Evolutionary conservation across 2,329 filamentous ascomycete genomes (phyloP), one percentile per base, ranked within the genome.

Genomic region (Claviceps lovelessii): DNA sequence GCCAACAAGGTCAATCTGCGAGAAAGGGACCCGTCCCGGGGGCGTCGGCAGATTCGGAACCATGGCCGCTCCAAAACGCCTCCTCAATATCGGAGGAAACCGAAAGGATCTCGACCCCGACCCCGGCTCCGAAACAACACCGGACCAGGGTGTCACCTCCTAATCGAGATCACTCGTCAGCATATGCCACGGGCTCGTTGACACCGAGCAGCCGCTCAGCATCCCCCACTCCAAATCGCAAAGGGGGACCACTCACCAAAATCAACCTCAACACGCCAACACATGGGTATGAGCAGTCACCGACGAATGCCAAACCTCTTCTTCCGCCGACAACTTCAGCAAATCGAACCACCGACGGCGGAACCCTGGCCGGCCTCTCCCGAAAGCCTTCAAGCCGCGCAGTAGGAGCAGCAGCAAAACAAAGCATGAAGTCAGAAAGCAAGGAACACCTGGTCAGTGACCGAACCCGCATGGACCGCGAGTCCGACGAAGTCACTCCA

Each of bases 401-500:
- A 23, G 23, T 23, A 23, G 23, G 23, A 23, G 23, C 60, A 4
- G 61, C 60, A 4, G 61, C 19, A 37, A 61, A 64, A 45, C 59
- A 64, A 28, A 54, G 58, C 29, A 62, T 62, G 23, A 64, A 61
- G 11, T 69, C 72, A 23, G 23, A 23, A 23, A 23, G 23, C 23
- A 23, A 23, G 23, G 23, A 23, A 23, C 23, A 23, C 23, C 23
- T 23, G 23, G 23, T 23, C 1, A 65, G 71, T 29, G 72, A 76
- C 51, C 69, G 68, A 10, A 60, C 60, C 15, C 64, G 59, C 55
- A 64, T 64, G 13, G 10, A 10, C 1, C 62, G 59, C n/a, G 69
- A 72, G 11, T 65, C 68, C 5, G 68, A 70, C 17, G 67, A 70
- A n/a, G 64, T 67, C 17, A 54, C 56, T 6, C 54, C 57, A 1